Evolutionary conservation across 1,139 yeast genomes (phyloP).

Genomic region (Protomyces inouyei): DNA sequence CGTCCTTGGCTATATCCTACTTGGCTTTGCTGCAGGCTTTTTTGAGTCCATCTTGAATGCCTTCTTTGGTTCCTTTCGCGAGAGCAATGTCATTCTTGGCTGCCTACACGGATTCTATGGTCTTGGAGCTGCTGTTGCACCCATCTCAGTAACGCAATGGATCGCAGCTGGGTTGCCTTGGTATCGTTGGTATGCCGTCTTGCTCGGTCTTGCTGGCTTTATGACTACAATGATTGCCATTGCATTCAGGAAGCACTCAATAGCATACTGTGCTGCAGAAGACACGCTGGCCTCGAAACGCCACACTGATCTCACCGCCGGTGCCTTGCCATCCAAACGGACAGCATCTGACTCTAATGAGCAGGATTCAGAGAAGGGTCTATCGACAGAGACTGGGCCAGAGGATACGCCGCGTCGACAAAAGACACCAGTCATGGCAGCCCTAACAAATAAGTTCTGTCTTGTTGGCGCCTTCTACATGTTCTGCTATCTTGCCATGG

Average conservation of each 20-base stretch:
- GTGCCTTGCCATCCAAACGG: neutral
- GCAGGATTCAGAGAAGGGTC: neutral
- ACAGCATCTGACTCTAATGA: neutral
- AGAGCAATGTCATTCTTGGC: slow-evolving; percentile 50
- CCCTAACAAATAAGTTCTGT: slow-evolving; percentile 21
- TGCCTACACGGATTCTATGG: slow-evolving; percentile 59
- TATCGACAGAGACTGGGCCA: neutral
- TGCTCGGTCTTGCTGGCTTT: slow-evolving; percentile 44
- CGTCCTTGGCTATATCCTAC: slow-evolving; percentile 53
- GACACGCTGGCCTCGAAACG: neutral
- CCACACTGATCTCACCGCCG: neutral
- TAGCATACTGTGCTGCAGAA: neutral
- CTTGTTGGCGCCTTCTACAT: slow-evolving; percentile 40
- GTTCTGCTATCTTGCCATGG: slow-evolving; percentile 63
- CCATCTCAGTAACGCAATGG: slow-evolving; percentile 55
- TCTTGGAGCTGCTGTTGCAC: slow-evolving; percentile 58
- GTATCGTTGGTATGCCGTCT: slow-evolving; percentile 52
- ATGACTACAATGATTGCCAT: slow-evolving; percentile 39
- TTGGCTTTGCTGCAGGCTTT: slow-evolving; percentile 58
- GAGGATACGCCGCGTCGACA: neutral
- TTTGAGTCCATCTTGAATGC: slow-evolving; percentile 55
- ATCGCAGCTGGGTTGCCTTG: slow-evolving; percentile 49
- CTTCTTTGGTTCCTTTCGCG: slow-evolving; percentile 51
- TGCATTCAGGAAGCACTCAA: slow-evolving; percentile 43
- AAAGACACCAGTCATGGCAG: slow-evolving; percentile 1